A percentile compares a stretch with the other conserved stretches of the same genome.
Conservation (phyloP, 2,329 filamentous ascomycete genomes). For the Penicillium sp. region DNA sequence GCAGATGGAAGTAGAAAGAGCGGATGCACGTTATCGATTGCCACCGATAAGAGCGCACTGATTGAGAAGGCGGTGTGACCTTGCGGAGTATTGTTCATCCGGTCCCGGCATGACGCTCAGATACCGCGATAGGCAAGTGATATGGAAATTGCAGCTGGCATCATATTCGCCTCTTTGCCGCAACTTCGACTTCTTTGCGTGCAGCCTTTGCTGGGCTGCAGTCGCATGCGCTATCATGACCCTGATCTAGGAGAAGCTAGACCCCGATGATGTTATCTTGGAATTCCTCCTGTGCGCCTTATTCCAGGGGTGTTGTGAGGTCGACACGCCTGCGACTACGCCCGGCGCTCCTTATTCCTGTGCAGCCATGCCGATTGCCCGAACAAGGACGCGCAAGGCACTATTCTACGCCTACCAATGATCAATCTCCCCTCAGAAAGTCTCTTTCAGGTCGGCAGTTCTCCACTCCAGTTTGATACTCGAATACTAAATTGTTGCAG, state of each 20-base stretch:
- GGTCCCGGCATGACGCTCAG: constrained; percentile 20
- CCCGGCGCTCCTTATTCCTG: constrained; percentile 16
- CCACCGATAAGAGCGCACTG: constrained; percentile 9
- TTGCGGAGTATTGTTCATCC: constrained; percentile 12
- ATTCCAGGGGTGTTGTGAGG: constrained; percentile 30
- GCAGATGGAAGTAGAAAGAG: not conserved
- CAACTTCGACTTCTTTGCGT: not conserved
- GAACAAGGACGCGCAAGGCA: constrained; percentile 15
- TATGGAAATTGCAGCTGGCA: constrained; percentile 15
- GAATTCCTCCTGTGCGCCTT: constrained; percentile 31
- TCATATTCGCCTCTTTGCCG: constrained; percentile 1
- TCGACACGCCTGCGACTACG: constrained; percentile 26
- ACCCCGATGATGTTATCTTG: constrained; percentile 25
- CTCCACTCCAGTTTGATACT: not conserved
- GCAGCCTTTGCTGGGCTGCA: constrained; percentile 20
- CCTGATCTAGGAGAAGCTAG: constrained; percentile 8
- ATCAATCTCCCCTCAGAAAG: constrained; percentile 6
- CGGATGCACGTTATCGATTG: constrained; percentile 1
- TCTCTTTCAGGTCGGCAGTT: constrained; percentile 31
- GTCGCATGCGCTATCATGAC: constrained; percentile 20
- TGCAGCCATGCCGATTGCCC: constrained; percentile 14
- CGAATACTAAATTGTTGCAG: constrained; percentile 24
- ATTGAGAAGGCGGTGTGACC: constrained; percentile 12
- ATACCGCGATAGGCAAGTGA: constrained; percentile 25
- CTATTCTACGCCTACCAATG: constrained; percentile 10